Evolutionary conservation across 345 rosid genomes (phyloP).

Genomic region (Brassica incana): DNA sequence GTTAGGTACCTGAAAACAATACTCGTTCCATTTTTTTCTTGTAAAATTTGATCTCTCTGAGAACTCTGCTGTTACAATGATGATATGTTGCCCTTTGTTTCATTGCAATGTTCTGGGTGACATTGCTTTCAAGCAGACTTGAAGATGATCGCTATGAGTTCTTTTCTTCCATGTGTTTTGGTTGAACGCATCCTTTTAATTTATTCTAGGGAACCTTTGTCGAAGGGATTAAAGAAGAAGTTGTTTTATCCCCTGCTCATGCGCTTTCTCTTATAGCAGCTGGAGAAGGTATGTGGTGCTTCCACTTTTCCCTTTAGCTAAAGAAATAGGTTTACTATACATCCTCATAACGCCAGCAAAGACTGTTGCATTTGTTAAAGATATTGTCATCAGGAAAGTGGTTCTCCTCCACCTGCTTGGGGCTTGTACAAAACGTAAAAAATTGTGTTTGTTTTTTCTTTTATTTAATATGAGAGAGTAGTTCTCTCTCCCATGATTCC

Average conservation of each 20-base stretch:
- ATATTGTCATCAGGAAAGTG: conserved; percentile 10
- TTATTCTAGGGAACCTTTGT: conserved; percentile 88
- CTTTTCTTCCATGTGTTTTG: too few relatives aligned
- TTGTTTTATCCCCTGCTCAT: conserved; percentile 98
- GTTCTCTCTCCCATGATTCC: not conserved
- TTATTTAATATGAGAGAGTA: not conserved
- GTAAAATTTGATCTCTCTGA: too few relatives aligned
- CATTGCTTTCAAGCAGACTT: too few relatives aligned
- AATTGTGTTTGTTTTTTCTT: not conserved
- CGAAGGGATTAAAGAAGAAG: conserved; percentile 98
- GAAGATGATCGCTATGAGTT: too few relatives aligned
- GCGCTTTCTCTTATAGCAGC: conserved; percentile 97
- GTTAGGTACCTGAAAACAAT: too few relatives aligned
- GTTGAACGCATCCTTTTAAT: not conserved
- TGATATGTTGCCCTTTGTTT: too few relatives aligned
- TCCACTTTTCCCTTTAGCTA: conserved; percentile 28
- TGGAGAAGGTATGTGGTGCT: conserved; percentile 79
- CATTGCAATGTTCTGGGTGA: too few relatives aligned
- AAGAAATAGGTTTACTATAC: conserved; percentile 19
- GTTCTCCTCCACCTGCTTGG: not conserved
- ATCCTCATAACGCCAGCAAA: not conserved
- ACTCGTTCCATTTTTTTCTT: too few relatives aligned
- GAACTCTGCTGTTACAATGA: too few relatives aligned
- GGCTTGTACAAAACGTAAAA: not conserved
- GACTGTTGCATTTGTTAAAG: not conserved